Conservation (phyloP, 2,329 filamentous ascomycete genomes). For the Fusarium sp. region DNA sequence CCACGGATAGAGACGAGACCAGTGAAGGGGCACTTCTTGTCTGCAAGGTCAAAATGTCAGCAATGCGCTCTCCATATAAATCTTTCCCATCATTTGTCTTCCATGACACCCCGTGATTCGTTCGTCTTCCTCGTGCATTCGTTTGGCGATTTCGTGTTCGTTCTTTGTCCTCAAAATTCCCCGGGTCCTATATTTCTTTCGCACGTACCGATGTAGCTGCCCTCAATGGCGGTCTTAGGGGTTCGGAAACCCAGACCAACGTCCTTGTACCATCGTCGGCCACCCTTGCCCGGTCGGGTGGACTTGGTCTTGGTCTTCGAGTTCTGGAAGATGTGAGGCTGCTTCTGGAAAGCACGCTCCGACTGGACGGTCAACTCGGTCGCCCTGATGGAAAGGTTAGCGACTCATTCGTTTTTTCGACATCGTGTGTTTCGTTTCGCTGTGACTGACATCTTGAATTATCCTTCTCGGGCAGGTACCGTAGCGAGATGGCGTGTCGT, state of each 20-base stretch:
- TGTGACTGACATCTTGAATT: slow-evolving; percentile 57
- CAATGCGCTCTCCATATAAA: slow-evolving; percentile 13
- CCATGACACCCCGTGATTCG: not conserved
- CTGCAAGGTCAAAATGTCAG: slow-evolving; percentile 61
- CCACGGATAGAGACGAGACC: slow-evolving; percentile 99
- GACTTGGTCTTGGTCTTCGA: slow-evolving; percentile 90
- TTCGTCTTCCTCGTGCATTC: not conserved
- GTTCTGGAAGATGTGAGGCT: slow-evolving; percentile 99
- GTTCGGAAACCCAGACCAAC: slow-evolving; percentile 99
- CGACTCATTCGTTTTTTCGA: slow-evolving; percentile 37
- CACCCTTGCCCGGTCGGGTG: slow-evolving; percentile 87
- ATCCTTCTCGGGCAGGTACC: slow-evolving; percentile 55
- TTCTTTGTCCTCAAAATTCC: slow-evolving; percentile 3
- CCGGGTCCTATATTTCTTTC: slow-evolving; percentile 33
- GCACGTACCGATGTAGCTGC: slow-evolving; percentile 96
- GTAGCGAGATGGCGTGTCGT: slow-evolving; percentile 55
- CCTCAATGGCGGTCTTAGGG: slow-evolving; percentile 98
- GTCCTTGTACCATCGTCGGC: slow-evolving; percentile 98
- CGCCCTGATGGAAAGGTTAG: slow-evolving; percentile 74
- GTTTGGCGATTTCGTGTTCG: slow-evolving; percentile 4
- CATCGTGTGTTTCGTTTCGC: slow-evolving; percentile 36
- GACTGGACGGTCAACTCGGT: slow-evolving; percentile 99
- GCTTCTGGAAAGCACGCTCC: slow-evolving; percentile 99
- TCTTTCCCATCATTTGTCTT: not conserved
- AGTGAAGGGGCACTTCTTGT: slow-evolving; percentile 99